A percentile compares a stretch with the other conserved stretches of the same genome.
Evolutionary conservation across 1,139 yeast species (phyloP).

Genomic region (Blastobotrys arbuscula): DNA sequence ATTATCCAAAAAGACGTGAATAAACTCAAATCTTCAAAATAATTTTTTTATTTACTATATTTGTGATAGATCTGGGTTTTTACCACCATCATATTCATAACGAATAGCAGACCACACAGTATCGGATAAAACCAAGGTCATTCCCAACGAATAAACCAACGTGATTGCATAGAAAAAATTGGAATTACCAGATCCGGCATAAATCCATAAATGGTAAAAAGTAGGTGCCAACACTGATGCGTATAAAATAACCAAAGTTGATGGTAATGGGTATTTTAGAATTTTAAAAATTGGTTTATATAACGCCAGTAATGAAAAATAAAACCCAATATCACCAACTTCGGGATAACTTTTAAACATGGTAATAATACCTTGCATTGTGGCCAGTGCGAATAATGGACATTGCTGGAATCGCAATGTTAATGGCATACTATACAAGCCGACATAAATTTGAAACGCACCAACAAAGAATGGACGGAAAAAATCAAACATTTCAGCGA

Average conservation of each 20-base stretch:
- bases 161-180: conserved; percentile 95
- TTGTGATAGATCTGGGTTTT: conserved; percentile 26
- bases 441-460: conserved; percentile 73
- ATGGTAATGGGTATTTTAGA: conserved; percentile 42
- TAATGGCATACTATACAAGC: conserved; percentile 65
- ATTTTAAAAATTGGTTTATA: conserved; percentile 40
- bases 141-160: conserved; percentile 68
- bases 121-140: conserved; percentile 66
- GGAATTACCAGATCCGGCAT: conserved; percentile 89
- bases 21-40: neutral
- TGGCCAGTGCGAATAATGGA: conserved; percentile 61
- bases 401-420: conserved; percentile 53
- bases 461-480: conserved; percentile 80
- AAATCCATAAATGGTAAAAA: conserved; percentile 92
- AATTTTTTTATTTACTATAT: conserved; percentile 14
- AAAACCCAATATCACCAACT: conserved; percentile 75
- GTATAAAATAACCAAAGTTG: conserved; percentile 43
- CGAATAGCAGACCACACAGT: conserved; percentile 77
- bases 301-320: conserved; percentile 54
- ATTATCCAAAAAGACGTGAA: conserved; percentile 13
- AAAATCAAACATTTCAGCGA: conserved; percentile 89
- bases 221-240: conserved; percentile 68
- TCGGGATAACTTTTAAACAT: conserved; percentile 85
- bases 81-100: conserved; percentile 57
- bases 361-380: conserved; percentile 60